Percentiles rank a stretch among this genome's conserved stretches.
Conservation (phyloP, 345 rosid species). For the Jatropha curcas region DNA sequence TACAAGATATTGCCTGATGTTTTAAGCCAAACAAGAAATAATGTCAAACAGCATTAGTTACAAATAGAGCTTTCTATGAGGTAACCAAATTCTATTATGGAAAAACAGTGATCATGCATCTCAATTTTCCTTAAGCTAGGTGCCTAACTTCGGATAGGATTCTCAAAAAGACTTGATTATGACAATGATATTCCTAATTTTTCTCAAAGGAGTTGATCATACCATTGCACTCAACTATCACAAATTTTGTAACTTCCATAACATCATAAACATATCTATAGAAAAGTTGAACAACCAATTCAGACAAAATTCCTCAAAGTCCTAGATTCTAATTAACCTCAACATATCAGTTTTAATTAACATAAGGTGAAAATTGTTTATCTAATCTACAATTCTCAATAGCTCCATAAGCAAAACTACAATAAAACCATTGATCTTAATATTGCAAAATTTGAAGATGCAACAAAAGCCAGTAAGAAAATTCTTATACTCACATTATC, state of each 20-base stretch:
- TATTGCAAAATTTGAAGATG: constrained; percentile 5
- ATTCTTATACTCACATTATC: constrained; percentile 60
- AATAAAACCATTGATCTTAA: constrained; percentile 1
- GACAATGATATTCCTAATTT: background rate
- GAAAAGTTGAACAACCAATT: background rate
- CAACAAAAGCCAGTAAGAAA: constrained; percentile 15
- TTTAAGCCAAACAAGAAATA: background rate
- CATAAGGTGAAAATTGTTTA: background rate
- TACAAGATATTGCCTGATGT: background rate
- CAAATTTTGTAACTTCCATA: background rate
- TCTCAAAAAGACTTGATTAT: background rate
- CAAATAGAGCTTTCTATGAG: background rate
- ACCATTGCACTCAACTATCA: background rate
- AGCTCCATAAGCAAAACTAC: background rate
- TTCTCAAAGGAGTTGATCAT: background rate
- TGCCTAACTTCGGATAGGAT: background rate
- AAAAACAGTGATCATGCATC: background rate
- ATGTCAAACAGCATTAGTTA: background rate
- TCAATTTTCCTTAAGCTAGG: background rate
- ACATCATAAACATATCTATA: background rate
- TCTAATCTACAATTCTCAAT: constrained; percentile 2
- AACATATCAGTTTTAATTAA: background rate
- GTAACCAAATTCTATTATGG: background rate
- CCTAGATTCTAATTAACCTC: background rate
- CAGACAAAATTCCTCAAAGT: background rate